phyloP scores from a whole-genome alignment of 306 rosid genomes.

The Pyrus communis region DNA sequence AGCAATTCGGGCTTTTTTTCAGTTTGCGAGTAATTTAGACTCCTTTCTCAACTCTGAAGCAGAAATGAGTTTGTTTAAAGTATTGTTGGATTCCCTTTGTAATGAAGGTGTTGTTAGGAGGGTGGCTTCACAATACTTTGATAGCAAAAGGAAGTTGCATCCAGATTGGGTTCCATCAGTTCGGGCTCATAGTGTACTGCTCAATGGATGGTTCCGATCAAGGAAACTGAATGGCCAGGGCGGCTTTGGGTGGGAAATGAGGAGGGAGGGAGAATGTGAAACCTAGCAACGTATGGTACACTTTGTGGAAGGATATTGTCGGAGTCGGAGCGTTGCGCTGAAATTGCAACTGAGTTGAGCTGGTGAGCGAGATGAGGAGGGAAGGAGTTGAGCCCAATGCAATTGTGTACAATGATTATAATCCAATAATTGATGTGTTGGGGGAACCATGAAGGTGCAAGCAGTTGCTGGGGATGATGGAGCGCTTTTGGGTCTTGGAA shows the following conservation, averaged over 20 bases:
- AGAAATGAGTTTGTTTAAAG: slow-evolving; percentile 59
- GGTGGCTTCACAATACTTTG: slow-evolving; percentile 34
- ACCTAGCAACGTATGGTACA: slow-evolving; percentile 82
- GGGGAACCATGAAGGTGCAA: slow-evolving; percentile 76
- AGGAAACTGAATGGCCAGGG: slow-evolving; percentile 30
- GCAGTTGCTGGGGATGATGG: slow-evolving; percentile 81
- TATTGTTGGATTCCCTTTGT: slow-evolving; percentile 79
- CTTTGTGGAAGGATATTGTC: slow-evolving; percentile 86
- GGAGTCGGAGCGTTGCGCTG: slow-evolving; percentile 52
- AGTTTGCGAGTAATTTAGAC: slow-evolving; percentile 43
- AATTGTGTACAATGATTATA: slow-evolving; percentile 40
- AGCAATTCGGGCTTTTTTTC: slow-evolving; percentile 57
- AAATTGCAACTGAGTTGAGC: slow-evolving; percentile 44
- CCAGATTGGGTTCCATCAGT: slow-evolving; percentile 37
- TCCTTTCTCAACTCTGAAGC: slow-evolving; percentile 32
- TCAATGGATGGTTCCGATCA: slow-evolving; percentile 58
- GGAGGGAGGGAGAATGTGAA: slow-evolving; percentile 42
- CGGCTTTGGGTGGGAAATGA: slow-evolving; percentile 76
- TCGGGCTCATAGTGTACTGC: slow-evolving; percentile 59
- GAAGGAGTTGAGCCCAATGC: slow-evolving; percentile 70
- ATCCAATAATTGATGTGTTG: slow-evolving; percentile 75
- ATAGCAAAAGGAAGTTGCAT: slow-evolving; percentile 24
- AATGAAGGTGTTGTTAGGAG: slow-evolving; percentile 59
- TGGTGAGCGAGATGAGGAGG: slow-evolving; percentile 61
- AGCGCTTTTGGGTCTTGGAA: slow-evolving; percentile 61